Evolutionary conservation across 768 basidiomycete genomes (phyloP).

Genomic region (Grammothele lineata): DNA sequence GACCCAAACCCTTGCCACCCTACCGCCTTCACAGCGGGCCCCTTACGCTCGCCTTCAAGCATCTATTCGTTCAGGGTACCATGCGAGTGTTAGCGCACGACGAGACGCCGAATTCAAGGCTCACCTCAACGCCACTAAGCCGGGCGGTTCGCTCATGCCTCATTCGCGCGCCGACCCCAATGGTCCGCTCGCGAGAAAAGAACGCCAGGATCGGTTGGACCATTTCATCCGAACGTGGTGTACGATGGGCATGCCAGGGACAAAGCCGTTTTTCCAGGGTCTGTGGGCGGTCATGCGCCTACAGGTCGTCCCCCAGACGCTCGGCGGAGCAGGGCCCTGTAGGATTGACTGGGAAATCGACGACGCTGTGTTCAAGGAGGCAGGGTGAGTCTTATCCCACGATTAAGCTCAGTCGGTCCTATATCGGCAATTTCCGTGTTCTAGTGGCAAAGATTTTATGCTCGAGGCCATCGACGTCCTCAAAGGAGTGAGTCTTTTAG

Average conservation of each 20-base stretch:
- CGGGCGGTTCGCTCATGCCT: slow-evolving; percentile 77
- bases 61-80: slow-evolving; percentile 80
- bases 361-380: slow-evolving; percentile 91
- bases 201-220: slow-evolving; percentile 72
- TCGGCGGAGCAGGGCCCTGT: slow-evolving; percentile 74
- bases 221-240: slow-evolving; percentile 82
- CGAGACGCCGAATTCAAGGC: slow-evolving; percentile 84
- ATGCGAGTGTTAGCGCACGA: slow-evolving; percentile 72
- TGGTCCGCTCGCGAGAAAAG: slow-evolving; percentile 64
- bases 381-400: slow-evolving; percentile 68
- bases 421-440: slow-evolving; percentile 22
- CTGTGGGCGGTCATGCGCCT: slow-evolving; percentile 77
- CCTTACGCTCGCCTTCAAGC: slow-evolving; percentile 85
- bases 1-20: slow-evolving; percentile 75
- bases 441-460: slow-evolving; percentile 92
- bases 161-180: slow-evolving; percentile 64
- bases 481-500: slow-evolving; percentile 68
- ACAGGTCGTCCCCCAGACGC: slow-evolving; percentile 72
- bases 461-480: slow-evolving; percentile 84
- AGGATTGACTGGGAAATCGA: slow-evolving; percentile 89
- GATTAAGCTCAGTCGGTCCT: slow-evolving; percentile 3
- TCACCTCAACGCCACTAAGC: slow-evolving; percentile 70
- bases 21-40: slow-evolving; percentile 81
- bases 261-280: slow-evolving; percentile 80
- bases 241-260: slow-evolving; percentile 82